Conservation (phyloP, 352 stramenopile species). For the Phytophthora constricta region DNA sequence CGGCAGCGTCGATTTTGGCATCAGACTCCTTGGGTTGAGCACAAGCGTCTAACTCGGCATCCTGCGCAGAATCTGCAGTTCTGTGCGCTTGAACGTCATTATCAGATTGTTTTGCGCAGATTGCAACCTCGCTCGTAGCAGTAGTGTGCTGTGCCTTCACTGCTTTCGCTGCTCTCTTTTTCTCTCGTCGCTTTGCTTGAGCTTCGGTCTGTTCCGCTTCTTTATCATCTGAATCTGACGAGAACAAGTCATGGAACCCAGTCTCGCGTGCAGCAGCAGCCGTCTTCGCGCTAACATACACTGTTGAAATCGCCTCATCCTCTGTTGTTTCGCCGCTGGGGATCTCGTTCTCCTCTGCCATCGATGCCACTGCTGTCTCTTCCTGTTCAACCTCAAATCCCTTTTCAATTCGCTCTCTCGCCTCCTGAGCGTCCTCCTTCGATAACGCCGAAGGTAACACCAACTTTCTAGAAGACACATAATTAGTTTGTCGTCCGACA, state of each 20-base stretch:
- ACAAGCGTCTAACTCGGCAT: background rate
- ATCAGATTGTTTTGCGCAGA: background rate
- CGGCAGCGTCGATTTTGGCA: background rate
- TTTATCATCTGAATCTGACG: slow-evolving; percentile 38
- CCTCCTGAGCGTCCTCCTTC: slow-evolving; percentile 36
- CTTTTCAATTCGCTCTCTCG: slow-evolving; percentile 48
- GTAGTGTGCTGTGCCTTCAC: background rate
- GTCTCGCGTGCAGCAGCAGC: slow-evolving; percentile 25
- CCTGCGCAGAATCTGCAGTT: background rate
- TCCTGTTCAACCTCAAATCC: slow-evolving; percentile 32
- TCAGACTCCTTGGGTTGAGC: too few species aligned
- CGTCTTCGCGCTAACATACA: slow-evolving; percentile 6
- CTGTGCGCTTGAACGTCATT: background rate
- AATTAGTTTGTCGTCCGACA: slow-evolving; percentile 9
- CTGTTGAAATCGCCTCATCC: background rate
- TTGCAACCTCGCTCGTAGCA: background rate
- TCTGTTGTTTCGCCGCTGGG: slow-evolving; percentile 5
- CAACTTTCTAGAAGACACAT: slow-evolving; percentile 17
- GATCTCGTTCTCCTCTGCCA: background rate
- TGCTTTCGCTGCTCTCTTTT: slow-evolving; percentile 15
- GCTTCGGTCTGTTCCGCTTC: background rate
- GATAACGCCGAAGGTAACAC: slow-evolving; percentile 47
- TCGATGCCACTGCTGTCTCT: background rate
- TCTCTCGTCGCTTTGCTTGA: slow-evolving; percentile 11
- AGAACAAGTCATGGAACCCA: slow-evolving; percentile 30